These are phyloP conservation scores for Jackrogersella minutella DNA, from an alignment of 495 filamentous ascomycete genomes.

Conservation along the genomic window DNA sequence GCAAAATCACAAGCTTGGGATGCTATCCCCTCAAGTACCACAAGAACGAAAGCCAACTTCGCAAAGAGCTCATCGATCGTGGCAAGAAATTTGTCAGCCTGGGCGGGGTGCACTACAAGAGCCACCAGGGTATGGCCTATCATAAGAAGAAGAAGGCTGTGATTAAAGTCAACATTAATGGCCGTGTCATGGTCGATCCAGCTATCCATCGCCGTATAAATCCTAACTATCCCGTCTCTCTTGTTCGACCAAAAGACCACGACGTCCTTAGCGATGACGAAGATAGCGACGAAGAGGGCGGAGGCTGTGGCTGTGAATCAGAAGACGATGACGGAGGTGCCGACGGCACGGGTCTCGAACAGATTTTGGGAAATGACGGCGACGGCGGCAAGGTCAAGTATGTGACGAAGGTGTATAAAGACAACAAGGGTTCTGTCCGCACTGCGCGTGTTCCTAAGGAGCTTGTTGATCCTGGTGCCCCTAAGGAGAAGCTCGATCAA, in stretches of 20 bases:
- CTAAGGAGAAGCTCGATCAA: constrained; percentile 71
- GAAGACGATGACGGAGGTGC: constrained; percentile 48
- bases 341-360: constrained; percentile 40
- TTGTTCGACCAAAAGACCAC: constrained; percentile 77
- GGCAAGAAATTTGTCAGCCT: constrained; percentile 85
- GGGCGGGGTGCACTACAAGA: constrained; percentile 85
- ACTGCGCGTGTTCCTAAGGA: constrained; percentile 62
- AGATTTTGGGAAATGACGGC: constrained; percentile 51
- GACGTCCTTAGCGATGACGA: constrained; percentile 69
- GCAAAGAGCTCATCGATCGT: constrained; percentile 75
- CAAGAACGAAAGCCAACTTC: constrained; percentile 72
- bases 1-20: constrained; percentile 79
- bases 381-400: constrained; percentile 64
- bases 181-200: constrained; percentile 91
- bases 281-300: constrained; percentile 65
- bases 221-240: constrained; percentile 86
- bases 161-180: constrained; percentile 88
- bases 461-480: constrained; percentile 66
- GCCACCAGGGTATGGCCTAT: constrained; percentile 83
- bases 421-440: constrained; percentile 66
- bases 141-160: constrained; percentile 82
- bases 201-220: constrained; percentile 86
- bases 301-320: constrained; percentile 56
- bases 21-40: constrained; percentile 87
- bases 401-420: constrained; percentile 69